Base-by-base conservation (phyloP, 371 early-diverging fungal genomes). In the Apophysomyces elegans region DNA sequence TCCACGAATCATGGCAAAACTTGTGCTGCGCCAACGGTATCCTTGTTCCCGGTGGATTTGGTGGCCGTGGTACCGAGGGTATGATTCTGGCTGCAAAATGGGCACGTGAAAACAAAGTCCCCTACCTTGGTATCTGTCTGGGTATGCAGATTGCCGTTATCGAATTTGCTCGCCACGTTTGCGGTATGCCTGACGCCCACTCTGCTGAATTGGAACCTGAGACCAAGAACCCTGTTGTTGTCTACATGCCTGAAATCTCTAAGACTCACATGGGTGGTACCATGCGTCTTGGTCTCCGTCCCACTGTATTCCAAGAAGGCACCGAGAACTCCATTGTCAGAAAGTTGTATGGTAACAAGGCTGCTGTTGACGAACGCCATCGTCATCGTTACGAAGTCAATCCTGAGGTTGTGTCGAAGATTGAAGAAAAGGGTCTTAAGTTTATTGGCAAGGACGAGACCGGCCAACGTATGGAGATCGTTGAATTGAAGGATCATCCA, bases 21-120 rank as follows among this genome's bases (percentile, higher is more conserved):
- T 77, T 99, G 56, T 92, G 93, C 79, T 85, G 90, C 21, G 93
- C 96, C 39, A 81, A 97, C 76, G 99, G 99, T 63, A 93, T 99
- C 60, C 83, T 99, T n/a, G 95, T 99, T 26, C 99, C 99, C 18
- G 99, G 99, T 72, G 99, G 99, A 38, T 99, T 99, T 77, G 99
- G 99, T 59, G 81, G 81, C 62, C 95, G 99, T 75, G 99, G 99
- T 68, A 90, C 92, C 44, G 99, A 99, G 75, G 99, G 99, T 70
- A 99, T 95, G 93, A 88, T 99, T 46, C 75, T 87, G 43, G 99
- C 98, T n/a, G 93, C 93, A 68, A 92, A 95, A 70, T 99, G 96
- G 95, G 99, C 99, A 21, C 94, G 99, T 76, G 96, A 96, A 79
- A 93, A 98, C 83, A 93, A 94, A 70, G 81, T 99, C 41, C 99